These are phyloP conservation scores for Globisporangium solare DNA, from an alignment of 352 stramenopile species.

Conservation along the genomic window DNA sequence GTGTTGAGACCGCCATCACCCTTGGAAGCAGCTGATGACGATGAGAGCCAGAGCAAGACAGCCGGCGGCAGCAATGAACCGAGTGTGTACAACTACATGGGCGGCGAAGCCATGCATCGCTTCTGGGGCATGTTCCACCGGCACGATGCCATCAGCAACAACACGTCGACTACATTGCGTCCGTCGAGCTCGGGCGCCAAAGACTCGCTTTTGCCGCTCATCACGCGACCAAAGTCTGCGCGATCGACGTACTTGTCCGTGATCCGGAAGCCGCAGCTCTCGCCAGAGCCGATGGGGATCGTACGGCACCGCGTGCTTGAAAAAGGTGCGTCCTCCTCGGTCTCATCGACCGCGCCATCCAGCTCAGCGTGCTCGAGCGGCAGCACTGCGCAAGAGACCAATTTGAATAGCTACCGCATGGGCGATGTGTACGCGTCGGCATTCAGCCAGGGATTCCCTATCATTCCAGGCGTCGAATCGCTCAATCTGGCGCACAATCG, in stretches of 20 bases:
- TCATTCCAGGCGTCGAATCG: conserved; percentile 58
- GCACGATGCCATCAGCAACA: conserved; percentile 54
- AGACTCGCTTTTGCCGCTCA: conserved; percentile 9
- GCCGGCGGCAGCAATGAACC: conserved; percentile 13
- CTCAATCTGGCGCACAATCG: conserved; percentile 74
- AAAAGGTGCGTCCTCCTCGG: conserved; percentile 31
- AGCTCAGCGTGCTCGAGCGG: conserved; percentile 28
- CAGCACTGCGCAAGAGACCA: conserved; percentile 52
- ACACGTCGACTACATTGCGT: conserved; percentile 20
- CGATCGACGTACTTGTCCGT: conserved; percentile 60
- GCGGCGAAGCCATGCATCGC: conserved; percentile 39
- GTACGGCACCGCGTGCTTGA: conserved; percentile 46
- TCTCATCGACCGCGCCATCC: conserved; percentile 24
- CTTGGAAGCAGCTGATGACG: conserved; percentile 31
- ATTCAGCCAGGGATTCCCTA: conserved; percentile 54
- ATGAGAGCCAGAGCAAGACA: neutral
- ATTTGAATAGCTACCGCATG: conserved; percentile 68
- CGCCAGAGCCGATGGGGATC: conserved; percentile 62
- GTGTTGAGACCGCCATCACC: conserved; percentile 53
- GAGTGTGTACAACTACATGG: conserved; percentile 53
- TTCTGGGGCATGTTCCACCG: conserved; percentile 77
- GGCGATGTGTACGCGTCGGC: conserved; percentile 52
- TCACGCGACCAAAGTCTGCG: conserved; percentile 38
- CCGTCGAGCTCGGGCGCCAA: neutral
- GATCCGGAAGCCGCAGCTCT: conserved; percentile 49